phyloP scores from a whole-genome alignment of 73 alveolate species.

The Uronychia setigera region DNA sequence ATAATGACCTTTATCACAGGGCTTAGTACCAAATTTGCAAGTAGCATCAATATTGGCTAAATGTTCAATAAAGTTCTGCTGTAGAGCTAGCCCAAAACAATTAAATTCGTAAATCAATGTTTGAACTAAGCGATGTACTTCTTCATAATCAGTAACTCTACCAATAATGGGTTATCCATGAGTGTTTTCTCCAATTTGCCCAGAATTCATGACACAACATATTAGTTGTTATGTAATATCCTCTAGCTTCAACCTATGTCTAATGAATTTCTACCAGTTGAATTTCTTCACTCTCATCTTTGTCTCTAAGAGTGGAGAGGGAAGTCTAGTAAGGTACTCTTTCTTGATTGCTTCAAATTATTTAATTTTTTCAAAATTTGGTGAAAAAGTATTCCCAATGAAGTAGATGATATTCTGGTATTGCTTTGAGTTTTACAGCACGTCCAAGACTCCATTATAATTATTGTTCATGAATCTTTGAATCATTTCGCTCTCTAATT shows the following conservation, averaged over 20 bases:
- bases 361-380: neutral
- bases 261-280: neutral
- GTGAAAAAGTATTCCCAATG: neutral
- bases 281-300: neutral
- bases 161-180: no score
- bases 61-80: no score
- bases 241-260: neutral
- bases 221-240: neutral
- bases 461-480: neutral
- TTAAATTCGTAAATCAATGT: no score
- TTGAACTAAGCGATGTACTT: no score
- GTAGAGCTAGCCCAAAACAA: no score
- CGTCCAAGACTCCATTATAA: neutral
- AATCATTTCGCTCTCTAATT: neutral
- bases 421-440: no score
- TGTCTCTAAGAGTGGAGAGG: neutral
- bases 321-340: neutral
- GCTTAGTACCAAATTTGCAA: no score
- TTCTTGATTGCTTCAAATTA: neutral
- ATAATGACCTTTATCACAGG: no score
- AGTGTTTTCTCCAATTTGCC: no score
- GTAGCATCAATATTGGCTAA: no score
- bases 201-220: no score
- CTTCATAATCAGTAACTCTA: no score
- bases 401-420: neutral